A percentile compares a stretch with the other conserved stretches of the same genome.
Conservation (phyloP, 805 yeast species). For the Yarrowia hollandica region DNA sequence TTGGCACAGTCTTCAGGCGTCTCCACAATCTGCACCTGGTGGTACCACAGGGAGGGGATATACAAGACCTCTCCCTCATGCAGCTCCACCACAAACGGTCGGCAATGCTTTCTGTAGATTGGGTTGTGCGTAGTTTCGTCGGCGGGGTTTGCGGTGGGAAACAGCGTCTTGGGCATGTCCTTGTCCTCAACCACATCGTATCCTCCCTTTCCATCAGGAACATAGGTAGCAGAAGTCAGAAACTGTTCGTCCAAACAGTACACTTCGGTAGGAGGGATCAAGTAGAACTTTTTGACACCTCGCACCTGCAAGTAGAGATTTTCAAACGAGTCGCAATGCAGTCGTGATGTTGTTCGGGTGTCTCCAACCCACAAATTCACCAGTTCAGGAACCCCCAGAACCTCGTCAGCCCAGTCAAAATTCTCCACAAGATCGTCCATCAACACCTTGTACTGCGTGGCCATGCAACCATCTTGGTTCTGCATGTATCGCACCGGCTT, state of each 20-base stretch:
- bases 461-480: constrained; percentile 43
- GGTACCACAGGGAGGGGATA: constrained; percentile 47
- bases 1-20: constrained; percentile 25
- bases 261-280: constrained; percentile 43
- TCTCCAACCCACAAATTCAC: constrained; percentile 46
- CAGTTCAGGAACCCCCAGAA: constrained; percentile 41
- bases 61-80: constrained; percentile 44
- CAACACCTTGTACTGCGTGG: constrained; percentile 36
- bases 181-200: constrained; percentile 32
- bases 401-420: constrained; percentile 34
- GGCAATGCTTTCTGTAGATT: constrained; percentile 30
- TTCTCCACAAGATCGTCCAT: constrained; percentile 32
- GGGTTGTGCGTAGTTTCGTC: constrained; percentile 32
- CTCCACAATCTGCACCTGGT: constrained; percentile 41
- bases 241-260: constrained; percentile 38
- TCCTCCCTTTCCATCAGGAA: constrained; percentile 30
- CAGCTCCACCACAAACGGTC: constrained; percentile 38
- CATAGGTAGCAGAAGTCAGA: constrained; percentile 40
- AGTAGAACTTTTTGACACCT: constrained; percentile 41
- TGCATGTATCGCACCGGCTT: constrained; percentile 41
- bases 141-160: constrained; percentile 42
- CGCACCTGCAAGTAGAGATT: constrained; percentile 42
- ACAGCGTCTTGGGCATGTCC: constrained; percentile 34
- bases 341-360: constrained; percentile 39
- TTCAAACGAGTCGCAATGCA: constrained; percentile 44